Evolutionary conservation across 1,139 yeast genomes (phyloP).

Genomic region (Blastobotrys illinoisensis): DNA sequence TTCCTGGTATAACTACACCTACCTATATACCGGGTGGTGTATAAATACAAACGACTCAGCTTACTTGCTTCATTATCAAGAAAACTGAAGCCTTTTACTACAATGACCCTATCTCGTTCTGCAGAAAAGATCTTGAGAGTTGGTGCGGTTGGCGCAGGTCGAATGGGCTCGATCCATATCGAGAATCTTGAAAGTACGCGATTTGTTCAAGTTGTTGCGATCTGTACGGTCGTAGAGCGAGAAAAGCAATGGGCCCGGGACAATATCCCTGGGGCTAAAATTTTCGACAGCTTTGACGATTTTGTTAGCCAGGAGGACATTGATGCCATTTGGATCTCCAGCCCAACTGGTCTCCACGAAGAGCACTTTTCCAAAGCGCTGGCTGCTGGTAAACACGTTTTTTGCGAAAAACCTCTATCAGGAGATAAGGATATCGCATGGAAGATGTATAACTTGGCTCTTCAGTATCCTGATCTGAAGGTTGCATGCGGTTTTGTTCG

Average conservation of each 20-base stretch:
- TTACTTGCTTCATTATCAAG: too few relatives aligned
- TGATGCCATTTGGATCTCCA: conserved; percentile 17
- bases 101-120: neutral
- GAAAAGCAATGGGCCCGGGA: conserved; percentile 16
- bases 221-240: conserved; percentile 14
- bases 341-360: conserved; percentile 20
- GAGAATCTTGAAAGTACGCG: conserved; percentile 11
- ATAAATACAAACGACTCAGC: too few relatives aligned
- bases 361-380: conserved; percentile 17
- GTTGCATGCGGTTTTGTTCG: conserved; percentile 20
- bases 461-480: conserved; percentile 16
- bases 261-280: conserved; percentile 12
- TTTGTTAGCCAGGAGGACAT: conserved; percentile 12
- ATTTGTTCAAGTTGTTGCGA: conserved; percentile 14
- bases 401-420: conserved; percentile 22
- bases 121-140: conserved; percentile 4
- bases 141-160: conserved; percentile 20
- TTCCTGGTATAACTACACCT: too few relatives aligned
- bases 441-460: conserved; percentile 14
- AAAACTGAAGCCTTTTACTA: too few relatives aligned
- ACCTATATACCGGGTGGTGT: too few relatives aligned
- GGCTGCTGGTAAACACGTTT: conserved; percentile 16
- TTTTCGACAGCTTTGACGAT: conserved; percentile 16
- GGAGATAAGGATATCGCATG: conserved; percentile 10
- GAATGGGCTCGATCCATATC: conserved; percentile 19